Base-by-base conservation (phyloP, 352 stramenopile species). In the Pythium insidiosum region DNA sequence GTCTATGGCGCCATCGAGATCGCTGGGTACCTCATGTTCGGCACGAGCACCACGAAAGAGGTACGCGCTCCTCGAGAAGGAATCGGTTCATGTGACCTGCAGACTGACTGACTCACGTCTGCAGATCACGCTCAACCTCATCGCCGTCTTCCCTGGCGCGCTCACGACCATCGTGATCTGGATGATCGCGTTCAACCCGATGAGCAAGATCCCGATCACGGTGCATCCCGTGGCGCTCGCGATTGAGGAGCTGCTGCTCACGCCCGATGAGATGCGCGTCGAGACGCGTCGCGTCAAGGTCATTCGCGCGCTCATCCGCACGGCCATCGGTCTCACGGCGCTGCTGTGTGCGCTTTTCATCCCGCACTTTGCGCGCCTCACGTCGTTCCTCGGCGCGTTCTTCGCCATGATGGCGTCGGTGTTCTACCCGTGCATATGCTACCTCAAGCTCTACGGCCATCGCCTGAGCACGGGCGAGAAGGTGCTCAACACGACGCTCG, bases 161-260 rank as follows among this genome's bases (percentile, higher is more conserved):
- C 58, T 89, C 23, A 87, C 78, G 26, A 60, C 68, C 19, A 49
- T 86, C 53, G 72, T 90, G 15, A 58, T 91, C 21, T 89, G 76
- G 77, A 83, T 67, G 35, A 87, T 94, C 50, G 82, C 74, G 40
- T 61, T 94, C 21, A 94, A 92, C 51, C 82, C 82, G 23, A 84
- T 88, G 73, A 92, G 73, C 50, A 94, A 94, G 60, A 88, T 94
- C 47, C 76, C 79, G 12, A 84, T 94, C 53, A 88, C 77, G 30
- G 58, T 93, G 18, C 75, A 91, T 42, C 82, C 82, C 11, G 65
- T 94, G 38, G 81, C 78, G 18, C 51, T 89, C 13, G 67, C 74
- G 18, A 44, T 92, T 35, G 79, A 91, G 24, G 76, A 94, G 58
- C 66, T 88, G 6, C 20, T 88, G 35, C 60, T 90, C 10, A 73